phyloP scores from a whole-genome alignment of 2,329 filamentous ascomycete genomes.

The Aspergillus novoparasiticus region DNA sequence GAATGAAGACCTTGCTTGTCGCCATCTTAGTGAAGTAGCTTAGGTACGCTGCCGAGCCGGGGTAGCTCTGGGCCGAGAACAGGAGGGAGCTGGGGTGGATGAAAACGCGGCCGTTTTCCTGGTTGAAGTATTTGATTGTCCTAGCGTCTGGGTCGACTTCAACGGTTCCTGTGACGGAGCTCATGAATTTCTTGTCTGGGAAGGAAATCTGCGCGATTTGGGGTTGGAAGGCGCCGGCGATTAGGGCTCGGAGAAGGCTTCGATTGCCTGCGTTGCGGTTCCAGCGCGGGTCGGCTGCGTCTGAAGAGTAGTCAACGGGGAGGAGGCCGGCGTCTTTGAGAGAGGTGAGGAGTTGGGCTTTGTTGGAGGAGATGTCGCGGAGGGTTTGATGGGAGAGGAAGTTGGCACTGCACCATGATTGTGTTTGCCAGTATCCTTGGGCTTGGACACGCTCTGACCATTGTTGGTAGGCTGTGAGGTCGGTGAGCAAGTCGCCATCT shows the following conservation, averaged over 20 bases:
- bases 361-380: conserved; percentile 83
- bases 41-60: conserved; percentile 74
- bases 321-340: conserved; percentile 85
- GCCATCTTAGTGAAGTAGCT: conserved; percentile 91
- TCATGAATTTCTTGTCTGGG: conserved; percentile 92
- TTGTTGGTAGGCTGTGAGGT: conserved; percentile 78
- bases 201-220: conserved; percentile 91
- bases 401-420: conserved; percentile 77
- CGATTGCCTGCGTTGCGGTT: conserved; percentile 40
- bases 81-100: conserved; percentile 87
- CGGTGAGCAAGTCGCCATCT: conserved; percentile 86
- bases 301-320: conserved; percentile 50
- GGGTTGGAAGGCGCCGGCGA: conserved; percentile 75
- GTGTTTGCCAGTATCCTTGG: conserved; percentile 51
- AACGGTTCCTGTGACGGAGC: conserved; percentile 82
- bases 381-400: conserved; percentile 83
- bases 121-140: conserved; percentile 90
- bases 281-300: conserved; percentile 38
- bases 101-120: conserved; percentile 84
- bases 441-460: conserved; percentile 70
- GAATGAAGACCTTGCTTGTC: conserved; percentile 87
- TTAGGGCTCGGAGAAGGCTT: conserved; percentile 66
- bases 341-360: conserved; percentile 81
- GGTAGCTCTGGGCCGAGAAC: conserved; percentile 79
- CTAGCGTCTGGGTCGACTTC: conserved; percentile 90